Evolutionary conservation across 2,329 filamentous ascomycete species (phyloP), one percentile per base, ranked within the genome.

Genomic region (Claviceps sorghi): DNA sequence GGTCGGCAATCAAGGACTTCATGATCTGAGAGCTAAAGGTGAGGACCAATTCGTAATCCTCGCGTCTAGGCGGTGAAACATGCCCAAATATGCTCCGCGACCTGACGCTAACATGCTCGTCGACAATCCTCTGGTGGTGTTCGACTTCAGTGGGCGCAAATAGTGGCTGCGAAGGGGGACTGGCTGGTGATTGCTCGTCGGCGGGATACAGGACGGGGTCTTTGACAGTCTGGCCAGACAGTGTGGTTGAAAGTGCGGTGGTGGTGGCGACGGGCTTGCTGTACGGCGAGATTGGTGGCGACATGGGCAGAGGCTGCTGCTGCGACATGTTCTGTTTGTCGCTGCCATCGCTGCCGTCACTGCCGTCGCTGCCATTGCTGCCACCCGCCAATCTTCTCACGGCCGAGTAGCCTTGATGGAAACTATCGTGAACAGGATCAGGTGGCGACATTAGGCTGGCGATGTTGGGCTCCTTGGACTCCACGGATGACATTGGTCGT

Each of bases 401-500:
- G 2, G 34, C n/a, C 60, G 53, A 41, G 34, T 29, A 21, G 34
- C 42, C 42, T 21, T 69, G 65, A 47, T 59, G 65, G 62, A 81
- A 82, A 58, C 65, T 78, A 56, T 82, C 78, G 48, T 70, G 72
- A 36, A 71, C 62, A n/a, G 69, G 69, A 40, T 82, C 79, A 22
- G 79, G 79, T 34, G 80, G 80, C 22, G 80, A 83, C 74, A 83
- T 80, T 53, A 83, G 67, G 55, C 69, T 80, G 67, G 64, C 73
- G 57, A 78, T 76, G 55, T 74, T 69, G 51, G 73, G 59, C 57
- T 74, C 76, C 61, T 70, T 74, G 4, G 58, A 34, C 22, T 57
- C 57, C 49, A 59, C 57, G 41, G 61, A 48, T 22, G 55, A 55
- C 10, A 30, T 30, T 45, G 55, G 56, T 10, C 30, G 30, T 32